phyloP scores from a whole-genome alignment of 2,329 filamentous ascomycete genomes.

The Zopfia rhizophila region DNA sequence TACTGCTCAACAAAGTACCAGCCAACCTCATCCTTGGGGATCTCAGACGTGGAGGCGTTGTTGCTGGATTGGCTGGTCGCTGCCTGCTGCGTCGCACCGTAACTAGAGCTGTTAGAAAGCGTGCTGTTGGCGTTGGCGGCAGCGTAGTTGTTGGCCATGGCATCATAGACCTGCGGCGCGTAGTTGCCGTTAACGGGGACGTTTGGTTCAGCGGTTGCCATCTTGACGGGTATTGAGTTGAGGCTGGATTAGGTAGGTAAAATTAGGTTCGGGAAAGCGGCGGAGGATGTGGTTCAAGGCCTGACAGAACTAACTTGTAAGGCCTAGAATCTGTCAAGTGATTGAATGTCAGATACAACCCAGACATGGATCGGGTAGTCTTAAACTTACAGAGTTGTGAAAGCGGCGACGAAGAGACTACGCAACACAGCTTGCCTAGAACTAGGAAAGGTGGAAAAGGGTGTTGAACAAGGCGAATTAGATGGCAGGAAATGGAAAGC shows the following conservation, averaged over 20 bases:
- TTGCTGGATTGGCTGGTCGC: constrained; percentile 38
- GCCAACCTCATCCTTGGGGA: constrained; percentile 91
- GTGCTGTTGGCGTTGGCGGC: constrained; percentile 36
- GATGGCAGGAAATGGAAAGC: constrained; percentile 26
- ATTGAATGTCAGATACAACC: background rate
- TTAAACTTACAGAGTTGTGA: background rate
- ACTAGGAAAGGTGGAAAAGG: constrained; percentile 7
- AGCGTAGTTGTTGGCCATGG: constrained; percentile 44
- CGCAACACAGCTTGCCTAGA: background rate
- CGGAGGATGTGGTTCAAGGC: background rate
- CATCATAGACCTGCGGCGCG: constrained; percentile 54
- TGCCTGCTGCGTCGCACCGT: constrained; percentile 39
- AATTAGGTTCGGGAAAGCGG: background rate
- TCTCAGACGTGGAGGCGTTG: constrained; percentile 52
- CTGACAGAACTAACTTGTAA: too few relatives aligned
- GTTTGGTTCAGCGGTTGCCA: constrained; percentile 48
- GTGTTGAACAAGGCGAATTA: constrained; percentile 17
- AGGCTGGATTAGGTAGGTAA: constrained; percentile 18
- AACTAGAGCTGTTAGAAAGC: too few relatives aligned
- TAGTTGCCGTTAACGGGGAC: constrained; percentile 62
- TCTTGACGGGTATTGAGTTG: constrained; percentile 36
- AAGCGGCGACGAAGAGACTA: background rate
- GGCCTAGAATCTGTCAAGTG: too few relatives aligned
- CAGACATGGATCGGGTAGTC: constrained; percentile 11
- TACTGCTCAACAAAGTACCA: constrained; percentile 99